Conservation (phyloP, 768 basidiomycete species). For the Leucogyrophana mollusca region DNA sequence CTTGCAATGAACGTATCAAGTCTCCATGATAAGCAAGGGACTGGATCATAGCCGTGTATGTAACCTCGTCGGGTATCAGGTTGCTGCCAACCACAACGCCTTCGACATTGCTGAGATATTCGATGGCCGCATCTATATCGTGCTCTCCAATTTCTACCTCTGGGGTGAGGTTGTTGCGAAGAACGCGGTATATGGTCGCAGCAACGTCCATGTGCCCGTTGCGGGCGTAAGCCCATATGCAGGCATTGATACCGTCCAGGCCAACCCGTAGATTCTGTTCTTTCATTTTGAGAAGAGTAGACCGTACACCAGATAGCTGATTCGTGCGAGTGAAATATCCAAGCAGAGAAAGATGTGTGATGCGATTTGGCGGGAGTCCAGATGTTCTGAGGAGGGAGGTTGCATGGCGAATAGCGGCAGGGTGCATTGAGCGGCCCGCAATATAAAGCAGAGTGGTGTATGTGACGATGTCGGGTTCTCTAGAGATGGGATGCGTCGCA, state of each 20-base stretch:
- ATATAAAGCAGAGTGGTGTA: constrained; percentile 66
- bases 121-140: constrained; percentile 34
- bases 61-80: constrained; percentile 59
- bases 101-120: constrained; percentile 41
- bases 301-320: constrained; percentile 53
- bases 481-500: background rate
- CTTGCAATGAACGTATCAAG: constrained; percentile 49
- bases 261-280: constrained; percentile 51
- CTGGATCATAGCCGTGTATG: constrained; percentile 71
- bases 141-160: constrained; percentile 32
- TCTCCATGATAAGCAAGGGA: constrained; percentile 70
- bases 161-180: constrained; percentile 52
- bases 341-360: constrained; percentile 62
- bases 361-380: constrained; percentile 53
- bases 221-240: constrained; percentile 66
- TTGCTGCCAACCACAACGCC: constrained; percentile 41
- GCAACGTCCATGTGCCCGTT: constrained; percentile 55
- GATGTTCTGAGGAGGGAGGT: constrained; percentile 52
- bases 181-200: constrained; percentile 57
- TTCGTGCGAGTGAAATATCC: constrained; percentile 49
- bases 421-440: constrained; percentile 52
- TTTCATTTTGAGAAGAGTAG: constrained; percentile 51
- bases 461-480: constrained; percentile 63
- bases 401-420: constrained; percentile 48
- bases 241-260: constrained; percentile 66